Conservation (phyloP, 1,139 yeast species). For the Blastobotrys proliferans region DNA sequence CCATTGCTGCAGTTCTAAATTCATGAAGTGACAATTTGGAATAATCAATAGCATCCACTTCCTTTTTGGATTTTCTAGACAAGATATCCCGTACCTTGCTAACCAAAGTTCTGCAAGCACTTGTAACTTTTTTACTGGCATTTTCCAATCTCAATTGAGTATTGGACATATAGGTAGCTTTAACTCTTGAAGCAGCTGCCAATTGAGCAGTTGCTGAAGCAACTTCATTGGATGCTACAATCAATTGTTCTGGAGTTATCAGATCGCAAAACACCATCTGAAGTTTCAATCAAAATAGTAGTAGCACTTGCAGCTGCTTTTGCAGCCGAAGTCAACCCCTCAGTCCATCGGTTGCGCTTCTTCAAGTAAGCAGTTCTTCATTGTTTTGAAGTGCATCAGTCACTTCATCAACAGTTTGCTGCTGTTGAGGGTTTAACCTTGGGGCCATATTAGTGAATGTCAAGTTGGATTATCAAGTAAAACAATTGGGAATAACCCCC, state of each 20-base stretch:
- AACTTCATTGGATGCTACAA: slow-evolving; percentile 88
- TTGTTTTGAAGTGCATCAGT: too few species aligned
- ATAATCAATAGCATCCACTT: slow-evolving; percentile 51
- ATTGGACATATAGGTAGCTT: slow-evolving; percentile 71
- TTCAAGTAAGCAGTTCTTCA: slow-evolving; percentile 76
- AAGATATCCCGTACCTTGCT: slow-evolving; percentile 63
- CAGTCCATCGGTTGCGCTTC: slow-evolving; percentile 90
- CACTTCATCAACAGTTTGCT: too few species aligned
- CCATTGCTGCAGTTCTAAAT: slow-evolving; percentile 86
- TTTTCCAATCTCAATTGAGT: slow-evolving; percentile 71
- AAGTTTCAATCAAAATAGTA: slow-evolving; percentile 71
- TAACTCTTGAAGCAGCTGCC: slow-evolving; percentile 88
- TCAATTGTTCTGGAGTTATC: slow-evolving; percentile 75
- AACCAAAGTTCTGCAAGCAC: slow-evolving; percentile 72
- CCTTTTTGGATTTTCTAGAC: slow-evolving; percentile 28
- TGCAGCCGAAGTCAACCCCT: slow-evolving; percentile 88
- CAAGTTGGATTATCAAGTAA: too few species aligned
- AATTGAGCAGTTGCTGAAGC: slow-evolving; percentile 92
- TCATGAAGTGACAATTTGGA: slow-evolving; percentile 70
- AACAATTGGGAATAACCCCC: too few species aligned
- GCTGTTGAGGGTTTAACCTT: too few species aligned
- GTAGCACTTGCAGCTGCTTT: slow-evolving; percentile 86
- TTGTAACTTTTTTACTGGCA: slow-evolving; percentile 65
- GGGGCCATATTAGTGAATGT: too few species aligned
- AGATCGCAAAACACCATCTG: slow-evolving; percentile 73